A percentile compares a stretch with the other conserved stretches of the same genome.
Evolutionary conservation across 176 grass and related monocot species (phyloP).

Genomic region (Phoenix roebelenii): DNA sequence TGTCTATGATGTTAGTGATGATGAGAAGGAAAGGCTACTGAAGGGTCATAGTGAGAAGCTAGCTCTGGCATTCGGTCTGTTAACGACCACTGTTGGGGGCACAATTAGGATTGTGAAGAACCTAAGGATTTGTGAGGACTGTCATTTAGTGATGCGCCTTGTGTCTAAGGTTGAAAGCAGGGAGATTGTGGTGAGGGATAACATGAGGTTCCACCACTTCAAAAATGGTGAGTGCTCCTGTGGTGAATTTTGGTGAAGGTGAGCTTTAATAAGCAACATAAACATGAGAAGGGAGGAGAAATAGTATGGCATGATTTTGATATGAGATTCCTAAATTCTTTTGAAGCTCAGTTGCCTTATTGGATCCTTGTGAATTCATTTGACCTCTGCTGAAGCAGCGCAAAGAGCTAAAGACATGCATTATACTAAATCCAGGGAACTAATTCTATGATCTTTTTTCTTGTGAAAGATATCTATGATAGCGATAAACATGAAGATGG

Average conservation of each 20-base stretch:
- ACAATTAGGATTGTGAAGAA: constrained; percentile 33
- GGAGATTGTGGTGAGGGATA: constrained; percentile 59
- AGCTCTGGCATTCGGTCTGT: constrained; percentile 44
- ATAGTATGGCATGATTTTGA: too few relatives aligned
- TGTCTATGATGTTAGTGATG: constrained; percentile 63
- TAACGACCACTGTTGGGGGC: constrained; percentile 26
- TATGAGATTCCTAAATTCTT: too few relatives aligned
- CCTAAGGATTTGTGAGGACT: constrained; percentile 2
- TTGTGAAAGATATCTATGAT: too few relatives aligned
- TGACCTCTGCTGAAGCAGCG: too few relatives aligned
- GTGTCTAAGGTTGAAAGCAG: constrained; percentile 37
- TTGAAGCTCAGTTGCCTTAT: too few relatives aligned
- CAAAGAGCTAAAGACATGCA: too few relatives aligned
- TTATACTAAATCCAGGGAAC: too few relatives aligned
- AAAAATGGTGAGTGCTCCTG: constrained; percentile 64
- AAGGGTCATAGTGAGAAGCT: constrained; percentile 72
- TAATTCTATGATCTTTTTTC: too few relatives aligned
- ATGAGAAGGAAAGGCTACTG: constrained; percentile 48
- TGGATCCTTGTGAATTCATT: too few relatives aligned
- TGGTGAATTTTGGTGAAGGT: constrained; percentile 53
- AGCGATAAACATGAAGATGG: too few relatives aligned
- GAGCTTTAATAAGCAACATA: too few relatives aligned
- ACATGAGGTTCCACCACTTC: constrained; percentile 72
- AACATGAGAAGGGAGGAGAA: too few relatives aligned
- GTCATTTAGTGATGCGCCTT: constrained; percentile 48